Evolutionary conservation across 2,329 filamentous ascomycete species (phyloP).

Genomic region (Alternaria burnsii): DNA sequence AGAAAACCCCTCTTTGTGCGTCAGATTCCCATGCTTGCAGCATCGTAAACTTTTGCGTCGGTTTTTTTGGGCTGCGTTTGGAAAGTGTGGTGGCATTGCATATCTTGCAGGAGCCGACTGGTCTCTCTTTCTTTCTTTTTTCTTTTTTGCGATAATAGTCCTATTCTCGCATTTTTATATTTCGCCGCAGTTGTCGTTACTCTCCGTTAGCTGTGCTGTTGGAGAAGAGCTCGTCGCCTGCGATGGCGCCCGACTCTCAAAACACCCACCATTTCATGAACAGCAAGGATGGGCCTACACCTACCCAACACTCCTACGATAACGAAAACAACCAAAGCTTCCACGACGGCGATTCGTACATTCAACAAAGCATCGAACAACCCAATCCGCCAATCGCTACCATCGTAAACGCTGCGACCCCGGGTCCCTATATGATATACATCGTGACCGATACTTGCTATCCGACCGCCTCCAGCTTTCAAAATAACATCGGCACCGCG

Average conservation of each 20-base stretch:
- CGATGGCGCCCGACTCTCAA: conserved; percentile 9
- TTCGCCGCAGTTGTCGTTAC: neutral
- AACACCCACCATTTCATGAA: neutral
- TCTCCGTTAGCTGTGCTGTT: neutral
- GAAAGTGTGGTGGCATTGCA: neutral
- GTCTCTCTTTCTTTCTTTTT: neutral
- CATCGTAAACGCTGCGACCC: conserved; percentile 1
- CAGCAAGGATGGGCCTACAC: conserved; percentile 16
- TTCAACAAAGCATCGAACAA: conserved; percentile 16
- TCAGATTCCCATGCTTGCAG: conserved; percentile 17
- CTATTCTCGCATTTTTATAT: neutral
- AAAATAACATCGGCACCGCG: conserved; percentile 26
- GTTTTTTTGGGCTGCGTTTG: neutral
- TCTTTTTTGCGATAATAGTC: neutral
- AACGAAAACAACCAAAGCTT: conserved; percentile 1
- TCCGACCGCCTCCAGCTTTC: conserved; percentile 25
- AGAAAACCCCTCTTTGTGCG: conserved; percentile 11
- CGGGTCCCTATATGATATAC: conserved; percentile 23
- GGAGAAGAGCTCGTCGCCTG: neutral
- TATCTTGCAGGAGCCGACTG: neutral
- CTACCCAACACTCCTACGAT: conserved; percentile 12
- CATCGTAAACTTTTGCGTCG: conserved; percentile 10
- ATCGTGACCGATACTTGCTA: conserved; percentile 36
- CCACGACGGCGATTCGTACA: conserved; percentile 9
- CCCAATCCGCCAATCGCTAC: conserved; percentile 9